Evolutionary conservation across 345 rosid genomes (phyloP).

Genomic region (Sonneratia alba): DNA sequence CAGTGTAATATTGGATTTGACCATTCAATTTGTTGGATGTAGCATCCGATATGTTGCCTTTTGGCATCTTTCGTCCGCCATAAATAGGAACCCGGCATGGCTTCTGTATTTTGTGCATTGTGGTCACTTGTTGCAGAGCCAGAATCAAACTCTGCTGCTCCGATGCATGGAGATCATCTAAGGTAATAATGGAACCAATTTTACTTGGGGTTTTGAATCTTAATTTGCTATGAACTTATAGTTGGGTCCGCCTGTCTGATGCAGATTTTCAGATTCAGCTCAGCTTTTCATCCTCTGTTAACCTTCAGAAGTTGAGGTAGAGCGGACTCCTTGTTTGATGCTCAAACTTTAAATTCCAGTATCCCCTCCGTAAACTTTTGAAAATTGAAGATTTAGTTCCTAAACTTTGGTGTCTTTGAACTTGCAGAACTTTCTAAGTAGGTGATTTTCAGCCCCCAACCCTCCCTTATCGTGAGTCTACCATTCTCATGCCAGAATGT

Average conservation of each 20-base stretch:
- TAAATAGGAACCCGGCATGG: neutral
- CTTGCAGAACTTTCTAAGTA: too few relatives aligned
- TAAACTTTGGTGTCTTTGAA: too few relatives aligned
- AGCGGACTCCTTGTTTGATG: neutral
- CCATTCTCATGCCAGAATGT: too few relatives aligned
- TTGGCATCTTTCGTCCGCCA: neutral
- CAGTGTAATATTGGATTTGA: neutral
- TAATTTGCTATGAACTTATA: neutral
- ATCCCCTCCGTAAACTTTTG: neutral
- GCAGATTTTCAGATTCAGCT: neutral
- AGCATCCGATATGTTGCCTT: neutral
- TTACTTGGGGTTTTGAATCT: neutral
- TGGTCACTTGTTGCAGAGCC: neutral
- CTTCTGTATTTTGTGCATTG: neutral
- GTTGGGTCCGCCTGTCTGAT: neutral
- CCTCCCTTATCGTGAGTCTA: too few relatives aligned
- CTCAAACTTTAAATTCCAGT: neutral
- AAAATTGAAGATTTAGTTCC: too few relatives aligned
- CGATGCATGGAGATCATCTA: neutral
- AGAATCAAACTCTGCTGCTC: neutral
- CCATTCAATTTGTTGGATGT: neutral
- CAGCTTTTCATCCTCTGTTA: neutral
- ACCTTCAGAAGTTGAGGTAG: too few relatives aligned
- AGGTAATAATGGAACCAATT: neutral
- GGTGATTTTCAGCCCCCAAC: too few relatives aligned